Base-by-base conservation (phyloP, 352 stramenopile genomes). In the Pythium coloratum region DNA sequence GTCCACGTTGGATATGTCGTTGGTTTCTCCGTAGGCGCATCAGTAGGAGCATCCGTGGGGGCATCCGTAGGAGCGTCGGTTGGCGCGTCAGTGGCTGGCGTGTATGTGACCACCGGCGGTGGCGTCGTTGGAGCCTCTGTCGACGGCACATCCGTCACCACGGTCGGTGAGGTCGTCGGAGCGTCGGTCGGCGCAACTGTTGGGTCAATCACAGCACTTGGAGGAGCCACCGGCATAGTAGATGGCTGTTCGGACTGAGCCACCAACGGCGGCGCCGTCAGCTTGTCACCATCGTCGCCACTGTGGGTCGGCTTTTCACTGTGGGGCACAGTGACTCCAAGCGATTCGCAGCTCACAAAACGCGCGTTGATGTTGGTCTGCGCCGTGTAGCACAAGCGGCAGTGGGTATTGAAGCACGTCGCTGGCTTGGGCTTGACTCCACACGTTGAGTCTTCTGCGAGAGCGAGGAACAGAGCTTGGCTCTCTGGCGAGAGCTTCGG, bases 361-460 rank as follows among this genome's bases (percentile, higher is more conserved):
- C 44, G 51, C 46, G 55, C 56, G 59, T 64, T 64, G 18, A 64
- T 18, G 10, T 64, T 49, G 9, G 59, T 64, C 7, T n/a, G 44
- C 32, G 18, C 38, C 12, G 59, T 64, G 18, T 28, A 64, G 46
- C 59, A 64, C 13, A 64, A 33, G 32, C 59, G 59, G 32, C 59
- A 64, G 46, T 64, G 44, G 14, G 13, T 44, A 34, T 58, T 64
- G 59, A 57, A 64, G 47, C 59, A 64, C 46, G 59, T 64, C 59
- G 59, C 59, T 33, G 7, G 46, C 6, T 8, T 24, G 30, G n/a
- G 55, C 59, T 46, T 30, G 44, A 26, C 24, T n/a, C n/a, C 33
- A 18, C 59, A 64, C 59, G 59, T 64, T 20, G 59, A 20, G 44
- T 64, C 59, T 4, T 56, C 30, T 3, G 28, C 33, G n/a, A 64